Evolutionary conservation across 1,284 basidiomycete species (phyloP).

Genomic region (Fomes fomentarius): DNA sequence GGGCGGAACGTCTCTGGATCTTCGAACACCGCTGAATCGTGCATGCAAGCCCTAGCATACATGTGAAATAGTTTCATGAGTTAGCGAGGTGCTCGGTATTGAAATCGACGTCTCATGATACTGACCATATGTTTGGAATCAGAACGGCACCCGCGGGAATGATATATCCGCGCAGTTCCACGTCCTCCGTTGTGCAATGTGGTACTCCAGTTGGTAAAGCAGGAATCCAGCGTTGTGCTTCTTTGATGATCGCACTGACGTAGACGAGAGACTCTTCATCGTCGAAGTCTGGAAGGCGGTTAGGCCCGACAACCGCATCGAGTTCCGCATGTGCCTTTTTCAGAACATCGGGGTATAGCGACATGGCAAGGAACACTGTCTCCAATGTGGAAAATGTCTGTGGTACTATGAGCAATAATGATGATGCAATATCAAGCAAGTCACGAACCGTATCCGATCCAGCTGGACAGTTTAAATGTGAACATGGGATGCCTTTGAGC

Average conservation of each 20-base stretch:
- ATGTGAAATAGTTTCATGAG: not conserved
- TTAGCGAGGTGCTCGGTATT: not conserved
- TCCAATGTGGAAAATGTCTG: constrained; percentile 10
- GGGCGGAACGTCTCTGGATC: constrained; percentile 22
- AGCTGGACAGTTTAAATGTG: too few relatives aligned
- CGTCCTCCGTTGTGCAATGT: constrained; percentile 13
- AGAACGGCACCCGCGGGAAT: constrained; percentile 26
- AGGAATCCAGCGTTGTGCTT: constrained; percentile 25
- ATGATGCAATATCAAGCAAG: too few relatives aligned
- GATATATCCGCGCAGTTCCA: constrained; percentile 24
- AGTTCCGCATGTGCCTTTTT: constrained; percentile 34
- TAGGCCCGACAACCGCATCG: constrained; percentile 28
- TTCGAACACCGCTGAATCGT: constrained; percentile 17
- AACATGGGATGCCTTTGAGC: constrained; percentile 12
- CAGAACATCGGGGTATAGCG: constrained; percentile 38
- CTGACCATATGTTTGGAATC: constrained; percentile 25
- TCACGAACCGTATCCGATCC: constrained; percentile 20
- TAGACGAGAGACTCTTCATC: constrained; percentile 22
- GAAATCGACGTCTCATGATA: too few relatives aligned
- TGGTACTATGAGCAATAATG: too few relatives aligned
- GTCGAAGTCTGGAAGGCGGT: constrained; percentile 26
- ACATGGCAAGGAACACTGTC: constrained; percentile 37
- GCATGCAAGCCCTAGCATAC: constrained; percentile 16
- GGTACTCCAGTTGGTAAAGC: constrained; percentile 16
- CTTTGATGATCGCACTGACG: constrained; percentile 27